A percentile compares a stretch with the other conserved stretches of the same genome.
These are phyloP conservation scores for Fusarium neocosmosporiellum DNA, from an alignment of 2,329 filamentous ascomycete genomes.

Conservation along the genomic window DNA sequence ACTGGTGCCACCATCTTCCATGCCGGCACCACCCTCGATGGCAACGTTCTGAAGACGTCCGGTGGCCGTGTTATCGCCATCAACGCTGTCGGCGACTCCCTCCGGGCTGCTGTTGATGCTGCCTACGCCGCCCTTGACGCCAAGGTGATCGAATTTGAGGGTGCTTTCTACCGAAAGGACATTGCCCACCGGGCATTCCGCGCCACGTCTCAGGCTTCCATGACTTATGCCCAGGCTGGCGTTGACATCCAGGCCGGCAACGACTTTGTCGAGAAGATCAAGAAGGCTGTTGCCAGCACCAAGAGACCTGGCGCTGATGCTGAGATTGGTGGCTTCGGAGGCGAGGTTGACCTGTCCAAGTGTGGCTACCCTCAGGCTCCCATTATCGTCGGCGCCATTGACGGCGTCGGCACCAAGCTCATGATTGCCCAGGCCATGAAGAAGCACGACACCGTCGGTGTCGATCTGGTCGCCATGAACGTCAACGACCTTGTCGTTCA, in stretches of 20 bases:
- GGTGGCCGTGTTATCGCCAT: constrained; percentile 94
- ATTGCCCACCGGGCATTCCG: constrained; percentile 84
- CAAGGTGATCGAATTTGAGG: constrained; percentile 78
- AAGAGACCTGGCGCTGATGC: constrained; percentile 88
- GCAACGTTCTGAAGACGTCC: constrained; percentile 75
- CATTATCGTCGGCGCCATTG: constrained; percentile 91
- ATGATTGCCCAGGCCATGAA: constrained; percentile 92
- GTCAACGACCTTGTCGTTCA: constrained; percentile 98
- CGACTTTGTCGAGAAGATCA: constrained; percentile 91
- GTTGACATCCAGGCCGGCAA: constrained; percentile 97
- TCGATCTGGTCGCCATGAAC: constrained; percentile 98
- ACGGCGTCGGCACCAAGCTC: constrained; percentile 96
- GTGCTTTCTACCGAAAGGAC: constrained; percentile 92
- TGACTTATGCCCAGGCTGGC: constrained; percentile 94
- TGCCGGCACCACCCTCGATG: constrained; percentile 80
- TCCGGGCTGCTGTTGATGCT: constrained; percentile 85
- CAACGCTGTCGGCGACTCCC: constrained; percentile 77
- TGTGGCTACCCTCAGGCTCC: constrained; percentile 81
- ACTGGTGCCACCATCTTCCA: constrained; percentile 82
- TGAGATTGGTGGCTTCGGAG: constrained; percentile 95
- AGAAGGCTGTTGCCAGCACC: constrained; percentile 87
- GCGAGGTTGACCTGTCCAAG: constrained; percentile 68
- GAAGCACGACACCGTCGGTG: constrained; percentile 94
- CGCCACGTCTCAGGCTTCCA: constrained; percentile 57
- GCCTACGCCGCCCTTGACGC: constrained; percentile 86